Percentiles rank a stretch among this genome's conserved stretches.
These are phyloP conservation scores for Erodium texanum DNA, from an alignment of 441 rosid genomes.

Conservation along the genomic window DNA sequence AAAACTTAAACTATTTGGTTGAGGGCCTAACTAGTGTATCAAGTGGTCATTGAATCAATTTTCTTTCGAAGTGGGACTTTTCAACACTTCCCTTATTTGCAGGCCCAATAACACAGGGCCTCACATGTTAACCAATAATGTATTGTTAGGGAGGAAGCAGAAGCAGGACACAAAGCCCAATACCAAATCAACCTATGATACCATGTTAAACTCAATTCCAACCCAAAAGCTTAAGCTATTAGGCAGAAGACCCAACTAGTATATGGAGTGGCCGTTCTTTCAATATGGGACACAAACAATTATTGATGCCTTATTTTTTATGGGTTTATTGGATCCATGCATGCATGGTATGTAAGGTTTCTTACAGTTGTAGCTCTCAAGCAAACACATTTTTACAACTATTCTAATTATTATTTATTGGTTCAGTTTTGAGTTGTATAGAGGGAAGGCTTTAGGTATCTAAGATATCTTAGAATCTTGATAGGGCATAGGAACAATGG, in stretches of 20 bases:
- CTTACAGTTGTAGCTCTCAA: background rate
- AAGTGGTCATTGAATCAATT: background rate
- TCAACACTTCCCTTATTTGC: too few species aligned
- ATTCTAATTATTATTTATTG: background rate
- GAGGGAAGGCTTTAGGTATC: background rate
- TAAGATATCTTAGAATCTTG: background rate
- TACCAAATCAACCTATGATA: background rate
- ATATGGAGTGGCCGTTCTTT: background rate
- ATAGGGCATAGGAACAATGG: slow-evolving; percentile 3
- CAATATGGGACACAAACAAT: background rate
- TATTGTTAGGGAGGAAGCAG: background rate
- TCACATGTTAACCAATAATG: background rate
- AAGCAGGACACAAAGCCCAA: background rate
- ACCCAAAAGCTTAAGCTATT: background rate
- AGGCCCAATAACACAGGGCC: background rate
- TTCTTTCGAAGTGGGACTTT: background rate
- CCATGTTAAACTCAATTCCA: background rate
- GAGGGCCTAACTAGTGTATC: background rate
- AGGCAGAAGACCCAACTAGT: background rate
- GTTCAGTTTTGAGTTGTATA: background rate
- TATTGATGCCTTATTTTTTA: background rate
- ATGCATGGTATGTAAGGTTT: background rate
- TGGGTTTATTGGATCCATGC: background rate
- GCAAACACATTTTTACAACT: background rate
- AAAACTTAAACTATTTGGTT: background rate